Evolutionary conservation across 2,329 filamentous ascomycete genomes (phyloP), one percentile per base, ranked within the genome.

Genomic region (Pyrenophora teres): DNA sequence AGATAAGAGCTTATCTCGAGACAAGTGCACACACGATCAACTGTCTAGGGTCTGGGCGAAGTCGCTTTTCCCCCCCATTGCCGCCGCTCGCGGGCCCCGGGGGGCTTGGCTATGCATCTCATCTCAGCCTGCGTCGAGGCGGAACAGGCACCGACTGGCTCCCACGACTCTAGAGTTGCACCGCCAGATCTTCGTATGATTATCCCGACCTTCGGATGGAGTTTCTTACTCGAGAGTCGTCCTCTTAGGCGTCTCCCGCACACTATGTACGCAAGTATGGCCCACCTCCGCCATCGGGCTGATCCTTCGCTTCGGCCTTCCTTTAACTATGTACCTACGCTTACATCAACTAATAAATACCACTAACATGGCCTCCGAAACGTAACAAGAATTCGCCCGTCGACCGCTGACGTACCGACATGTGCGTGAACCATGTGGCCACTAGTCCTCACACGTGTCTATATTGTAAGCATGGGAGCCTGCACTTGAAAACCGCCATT

Each of bases 381-480:
- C 64, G 59, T 67, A 65, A 67, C 56, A 18, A 60, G 56, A 66
- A 68, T 64, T 56, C 52, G 40, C 21, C 31, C 43, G 16, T 23
- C 19, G 13, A 30, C 35, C 39, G 8, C 27, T 10, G 27, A 30
- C 27, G 27, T 30, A 30, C 27, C 8, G 27, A 13, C 27, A 30
- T 30, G 27, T 30, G 27, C 27, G 27, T 30, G 27, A 30, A 30
- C 27, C 27, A 30, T 30, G 27, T 30, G 27, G 27, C 10, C 5
- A 9, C 27, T 12, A 10, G 27, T 30, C 27, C 27, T 10, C 27
- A 30, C 27, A 9, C 15, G 15, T 30, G 27, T 12, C 10, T 10
- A 3, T 30, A 3, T 30, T 12, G 9, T 9, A 12, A 30, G 10
- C 27, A 7, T 12, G 16, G 13, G 25, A 18, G 12, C 12, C 38